phyloP scores from a whole-genome alignment of 495 filamentous ascomycete genomes.

The Annulohypoxylon bovei region DNA sequence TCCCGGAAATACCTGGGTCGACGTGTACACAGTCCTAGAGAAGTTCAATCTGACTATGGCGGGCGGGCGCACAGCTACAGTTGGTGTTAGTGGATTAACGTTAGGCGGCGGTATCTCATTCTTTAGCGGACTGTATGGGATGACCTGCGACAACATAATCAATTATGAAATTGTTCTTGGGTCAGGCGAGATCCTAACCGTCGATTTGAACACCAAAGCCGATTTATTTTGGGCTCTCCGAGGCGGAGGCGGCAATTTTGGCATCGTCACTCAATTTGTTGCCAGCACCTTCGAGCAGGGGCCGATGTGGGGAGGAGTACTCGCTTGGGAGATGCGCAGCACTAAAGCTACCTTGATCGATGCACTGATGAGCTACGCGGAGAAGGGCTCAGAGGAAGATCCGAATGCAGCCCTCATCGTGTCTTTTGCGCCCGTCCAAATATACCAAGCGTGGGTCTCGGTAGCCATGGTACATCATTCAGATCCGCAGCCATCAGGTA shows the following conservation, averaged over 20 bases:
- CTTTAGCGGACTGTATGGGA: constrained; percentile 58
- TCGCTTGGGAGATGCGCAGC: constrained; percentile 28
- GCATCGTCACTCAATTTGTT: constrained; percentile 53
- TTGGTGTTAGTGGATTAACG: constrained; percentile 66
- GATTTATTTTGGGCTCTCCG: constrained; percentile 63
- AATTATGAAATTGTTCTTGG: constrained; percentile 59
- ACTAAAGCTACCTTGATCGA: constrained; percentile 10
- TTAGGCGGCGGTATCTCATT: constrained; percentile 62
- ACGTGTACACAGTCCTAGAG: constrained; percentile 60
- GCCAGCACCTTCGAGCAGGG: constrained; percentile 24
- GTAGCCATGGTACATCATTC: constrained; percentile 37
- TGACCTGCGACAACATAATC: constrained; percentile 57
- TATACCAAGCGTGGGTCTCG: constrained; percentile 25
- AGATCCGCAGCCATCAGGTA: constrained; percentile 52
- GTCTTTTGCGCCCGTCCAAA: constrained; percentile 28
- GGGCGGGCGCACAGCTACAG: constrained; percentile 61
- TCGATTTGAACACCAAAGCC: constrained; percentile 48
- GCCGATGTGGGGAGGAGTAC: constrained; percentile 30
- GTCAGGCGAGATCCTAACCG: constrained; percentile 54
- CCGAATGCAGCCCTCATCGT: constrained; percentile 26
- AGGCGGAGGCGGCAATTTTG: constrained; percentile 58
- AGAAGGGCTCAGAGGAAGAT: constrained; percentile 18
- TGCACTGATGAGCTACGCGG: constrained; percentile 14
- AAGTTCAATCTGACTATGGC: constrained; percentile 52
- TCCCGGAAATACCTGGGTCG: constrained; percentile 54